phyloP scores from a whole-genome alignment of 306 rosid species.

The Dalbergia cultrata region DNA sequence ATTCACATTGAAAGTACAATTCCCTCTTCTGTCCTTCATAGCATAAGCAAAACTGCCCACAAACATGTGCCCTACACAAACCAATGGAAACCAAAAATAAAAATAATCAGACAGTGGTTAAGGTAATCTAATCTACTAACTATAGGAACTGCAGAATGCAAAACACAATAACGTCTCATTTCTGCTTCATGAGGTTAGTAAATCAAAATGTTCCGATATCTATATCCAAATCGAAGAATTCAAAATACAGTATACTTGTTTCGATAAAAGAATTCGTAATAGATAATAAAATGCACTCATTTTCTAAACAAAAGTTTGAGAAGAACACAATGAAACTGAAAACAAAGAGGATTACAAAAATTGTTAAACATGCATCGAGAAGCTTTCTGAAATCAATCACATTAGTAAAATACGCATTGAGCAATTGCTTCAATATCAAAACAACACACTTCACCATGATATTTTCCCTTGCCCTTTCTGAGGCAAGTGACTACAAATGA shows the following conservation, averaged over 20 bases:
- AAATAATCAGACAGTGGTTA: neutral
- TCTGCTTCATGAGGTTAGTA: neutral
- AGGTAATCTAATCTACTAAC: neutral
- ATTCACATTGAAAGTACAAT: too few species aligned
- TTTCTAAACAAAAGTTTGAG: neutral
- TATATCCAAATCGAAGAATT: conserved; percentile 18
- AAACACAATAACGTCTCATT: neutral
- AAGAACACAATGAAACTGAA: too few species aligned
- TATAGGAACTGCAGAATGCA: neutral
- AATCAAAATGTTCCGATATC: neutral
- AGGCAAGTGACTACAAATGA: conserved; percentile 73
- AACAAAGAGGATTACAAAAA: too few species aligned
- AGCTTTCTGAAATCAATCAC: neutral
- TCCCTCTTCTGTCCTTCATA: too few species aligned
- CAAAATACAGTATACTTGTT: neutral
- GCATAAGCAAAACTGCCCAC: too few species aligned
- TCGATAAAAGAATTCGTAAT: neutral
- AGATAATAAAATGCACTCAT: neutral
- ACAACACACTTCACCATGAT: conserved; percentile 68
- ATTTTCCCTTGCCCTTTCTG: conserved; percentile 75
- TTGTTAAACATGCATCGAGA: neutral
- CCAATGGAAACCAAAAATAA: conserved; percentile 2
- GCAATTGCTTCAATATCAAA: neutral
- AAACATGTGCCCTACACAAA: conserved; percentile 76
- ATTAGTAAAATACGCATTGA: neutral